Conservation (phyloP, 2,329 filamentous ascomycete genomes). For the Tolypocladium endophyticum region DNA sequence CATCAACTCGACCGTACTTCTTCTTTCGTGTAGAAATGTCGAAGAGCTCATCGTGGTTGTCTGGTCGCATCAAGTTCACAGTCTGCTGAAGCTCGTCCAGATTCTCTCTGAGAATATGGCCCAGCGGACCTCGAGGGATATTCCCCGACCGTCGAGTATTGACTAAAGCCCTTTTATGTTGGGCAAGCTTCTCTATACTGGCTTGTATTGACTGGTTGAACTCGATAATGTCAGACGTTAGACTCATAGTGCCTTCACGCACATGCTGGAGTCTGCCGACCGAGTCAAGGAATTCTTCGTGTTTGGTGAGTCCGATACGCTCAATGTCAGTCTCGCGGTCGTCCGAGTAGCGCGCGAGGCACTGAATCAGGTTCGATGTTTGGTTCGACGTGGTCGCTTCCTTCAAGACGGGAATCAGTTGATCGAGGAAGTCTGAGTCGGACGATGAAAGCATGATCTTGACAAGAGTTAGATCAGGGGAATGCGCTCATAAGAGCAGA, state of each 20-base stretch:
- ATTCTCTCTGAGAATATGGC: conserved; percentile 76
- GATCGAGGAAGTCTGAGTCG: conserved; percentile 89
- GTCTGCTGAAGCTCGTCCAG: conserved; percentile 92
- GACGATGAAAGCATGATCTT: conserved; percentile 89
- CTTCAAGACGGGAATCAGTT: conserved; percentile 86
- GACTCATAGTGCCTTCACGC: conserved; percentile 75
- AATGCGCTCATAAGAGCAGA: too few species aligned
- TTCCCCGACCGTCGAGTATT: too few species aligned
- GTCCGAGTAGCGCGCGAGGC: conserved; percentile 61
- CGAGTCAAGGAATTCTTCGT: conserved; percentile 90
- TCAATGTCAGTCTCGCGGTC: conserved; percentile 89
- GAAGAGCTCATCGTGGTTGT: conserved; percentile 95
- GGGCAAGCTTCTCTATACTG: conserved; percentile 86
- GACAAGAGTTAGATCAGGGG: too few species aligned
- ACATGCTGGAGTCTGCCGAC: conserved; percentile 91
- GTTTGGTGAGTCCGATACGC: conserved; percentile 85
- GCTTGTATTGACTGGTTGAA: conserved; percentile 91
- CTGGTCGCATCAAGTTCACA: conserved; percentile 72
- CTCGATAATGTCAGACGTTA: conserved; percentile 85
- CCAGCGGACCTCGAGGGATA: too few species aligned
- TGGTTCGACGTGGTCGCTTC: conserved; percentile 72
- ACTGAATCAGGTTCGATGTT: conserved; percentile 63
- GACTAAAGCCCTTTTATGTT: conserved; percentile 88
- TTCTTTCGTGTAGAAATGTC: conserved; percentile 82
- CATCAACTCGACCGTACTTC: conserved; percentile 88